phyloP scores from a whole-genome alignment of 768 basidiomycete species.

The Pleurotus ostreatus region DNA sequence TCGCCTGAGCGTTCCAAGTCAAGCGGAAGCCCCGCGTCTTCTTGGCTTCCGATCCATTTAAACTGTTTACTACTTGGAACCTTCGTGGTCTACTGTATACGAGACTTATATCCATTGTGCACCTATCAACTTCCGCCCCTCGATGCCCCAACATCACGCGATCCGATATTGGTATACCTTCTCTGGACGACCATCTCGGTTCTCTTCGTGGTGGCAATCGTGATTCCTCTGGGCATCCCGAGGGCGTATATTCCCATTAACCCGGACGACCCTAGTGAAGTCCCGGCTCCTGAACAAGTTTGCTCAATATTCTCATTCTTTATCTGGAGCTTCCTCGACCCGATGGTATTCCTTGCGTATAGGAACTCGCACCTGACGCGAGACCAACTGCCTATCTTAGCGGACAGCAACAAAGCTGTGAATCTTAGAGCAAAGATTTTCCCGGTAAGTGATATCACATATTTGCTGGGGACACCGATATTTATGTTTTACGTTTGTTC shows the following conservation, averaged over 20 bases:
- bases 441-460: constrained; percentile 13
- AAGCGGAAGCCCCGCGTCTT: background rate
- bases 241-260: constrained; percentile 52
- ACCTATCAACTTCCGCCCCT: constrained; percentile 40
- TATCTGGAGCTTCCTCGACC: constrained; percentile 53
- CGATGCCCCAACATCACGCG: constrained; percentile 27
- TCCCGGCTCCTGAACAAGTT: constrained; percentile 48
- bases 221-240: constrained; percentile 51
- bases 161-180: constrained; percentile 30
- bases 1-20: constrained; percentile 20
- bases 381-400: constrained; percentile 58
- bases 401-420: constrained; percentile 49
- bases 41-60: constrained; percentile 17
- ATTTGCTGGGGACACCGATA: background rate
- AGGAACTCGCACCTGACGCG: constrained; percentile 42
- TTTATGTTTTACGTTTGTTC: background rate
- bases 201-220: constrained; percentile 36
- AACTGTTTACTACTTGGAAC: constrained; percentile 25
- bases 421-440: constrained; percentile 22
- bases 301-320: constrained; percentile 39
- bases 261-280: constrained; percentile 32
- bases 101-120: constrained; percentile 55
- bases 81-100: constrained; percentile 44
- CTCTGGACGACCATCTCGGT: constrained; percentile 48
- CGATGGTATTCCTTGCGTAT: constrained; percentile 42